Percentiles rank a stretch among this genome's conserved stretches.
These are phyloP conservation scores for Pleoardoris graminearum DNA, from an alignment of 2,329 filamentous ascomycete genomes.

Conservation along the genomic window DNA sequence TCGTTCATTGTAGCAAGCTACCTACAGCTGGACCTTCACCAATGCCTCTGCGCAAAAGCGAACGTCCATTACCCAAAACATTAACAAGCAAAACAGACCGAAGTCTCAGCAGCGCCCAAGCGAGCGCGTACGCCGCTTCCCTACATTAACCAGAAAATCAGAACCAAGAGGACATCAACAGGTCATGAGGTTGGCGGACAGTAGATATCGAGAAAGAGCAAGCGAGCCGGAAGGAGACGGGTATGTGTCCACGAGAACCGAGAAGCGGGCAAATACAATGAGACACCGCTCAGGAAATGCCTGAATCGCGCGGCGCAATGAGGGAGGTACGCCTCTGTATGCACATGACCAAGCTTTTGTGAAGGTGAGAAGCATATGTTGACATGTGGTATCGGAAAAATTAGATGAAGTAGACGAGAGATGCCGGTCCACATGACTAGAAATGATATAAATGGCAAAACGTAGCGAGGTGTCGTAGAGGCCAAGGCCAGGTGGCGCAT, in stretches of 20 bases:
- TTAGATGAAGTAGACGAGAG: neutral
- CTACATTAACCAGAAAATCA: neutral
- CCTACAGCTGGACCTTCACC: too few species aligned
- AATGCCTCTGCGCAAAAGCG: neutral
- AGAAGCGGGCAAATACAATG: slow-evolving; percentile 3
- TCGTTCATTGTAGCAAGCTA: neutral
- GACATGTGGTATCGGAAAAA: neutral
- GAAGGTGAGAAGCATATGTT: slow-evolving; percentile 2
- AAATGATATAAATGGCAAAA: slow-evolving; percentile 3
- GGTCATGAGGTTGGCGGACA: neutral
- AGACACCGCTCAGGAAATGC: slow-evolving; percentile 7
- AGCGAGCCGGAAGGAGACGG: neutral
- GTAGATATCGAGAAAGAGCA: neutral
- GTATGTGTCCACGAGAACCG: slow-evolving; percentile 2
- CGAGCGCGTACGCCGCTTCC: slow-evolving; percentile 14
- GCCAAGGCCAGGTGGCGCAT: neutral
- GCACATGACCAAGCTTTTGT: slow-evolving; percentile 11
- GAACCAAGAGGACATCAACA: neutral
- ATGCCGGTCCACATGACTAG: neutral
- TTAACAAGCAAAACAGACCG: slow-evolving; percentile 7
- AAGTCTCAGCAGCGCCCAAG: slow-evolving; percentile 12
- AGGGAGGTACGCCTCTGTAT: neutral
- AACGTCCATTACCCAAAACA: neutral
- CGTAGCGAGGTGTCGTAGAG: slow-evolving; percentile 1
- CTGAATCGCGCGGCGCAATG: neutral